Conservation (phyloP, 2,329 filamentous ascomycete species). For the Aspergillus eucalypticola region DNA sequence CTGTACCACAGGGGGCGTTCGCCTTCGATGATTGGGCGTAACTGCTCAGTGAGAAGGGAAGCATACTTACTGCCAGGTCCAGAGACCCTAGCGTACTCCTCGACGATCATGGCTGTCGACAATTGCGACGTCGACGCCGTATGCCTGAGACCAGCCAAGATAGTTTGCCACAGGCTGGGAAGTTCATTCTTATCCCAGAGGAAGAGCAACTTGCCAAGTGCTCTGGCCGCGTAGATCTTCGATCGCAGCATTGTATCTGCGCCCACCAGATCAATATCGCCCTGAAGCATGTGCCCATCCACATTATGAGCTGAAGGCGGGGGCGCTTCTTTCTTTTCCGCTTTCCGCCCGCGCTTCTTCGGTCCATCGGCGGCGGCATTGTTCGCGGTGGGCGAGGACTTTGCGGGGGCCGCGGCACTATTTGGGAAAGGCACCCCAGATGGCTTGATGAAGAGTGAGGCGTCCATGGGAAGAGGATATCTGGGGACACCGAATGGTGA, state of each 20-base stretch:
- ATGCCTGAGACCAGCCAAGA: constrained; percentile 69
- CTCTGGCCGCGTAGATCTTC: constrained; percentile 80
- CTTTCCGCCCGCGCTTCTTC: constrained; percentile 76
- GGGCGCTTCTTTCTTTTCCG: constrained; percentile 75
- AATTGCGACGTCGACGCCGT: constrained; percentile 84
- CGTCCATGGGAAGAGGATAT: constrained; percentile 90
- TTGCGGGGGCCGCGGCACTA: constrained; percentile 36
- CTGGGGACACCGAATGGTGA: constrained; percentile 91
- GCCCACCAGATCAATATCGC: constrained; percentile 92
- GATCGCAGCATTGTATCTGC: constrained; percentile 85
- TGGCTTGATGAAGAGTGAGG: constrained; percentile 83
- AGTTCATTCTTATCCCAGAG: constrained; percentile 63
- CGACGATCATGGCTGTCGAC: constrained; percentile 76
- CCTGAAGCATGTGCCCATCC: constrained; percentile 96
- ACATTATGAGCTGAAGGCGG: constrained; percentile 81
- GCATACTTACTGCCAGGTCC: constrained; percentile 37
- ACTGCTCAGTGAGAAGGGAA: constrained; percentile 51
- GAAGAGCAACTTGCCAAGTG: constrained; percentile 81
- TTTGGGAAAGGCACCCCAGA: constrained; percentile 80
- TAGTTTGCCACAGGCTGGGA: constrained; percentile 60
- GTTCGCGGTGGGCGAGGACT: constrained; percentile 46
- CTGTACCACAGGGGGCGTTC: constrained; percentile 81
- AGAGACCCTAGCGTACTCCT: constrained; percentile 74
- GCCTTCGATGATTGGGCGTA: constrained; percentile 76
- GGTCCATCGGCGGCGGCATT: constrained; percentile 60